Percentiles rank a stretch among this genome's conserved stretches.
Evolutionary conservation across 2,329 filamentous ascomycete genomes (phyloP).

Genomic region (Pseudonectria foliicola): DNA sequence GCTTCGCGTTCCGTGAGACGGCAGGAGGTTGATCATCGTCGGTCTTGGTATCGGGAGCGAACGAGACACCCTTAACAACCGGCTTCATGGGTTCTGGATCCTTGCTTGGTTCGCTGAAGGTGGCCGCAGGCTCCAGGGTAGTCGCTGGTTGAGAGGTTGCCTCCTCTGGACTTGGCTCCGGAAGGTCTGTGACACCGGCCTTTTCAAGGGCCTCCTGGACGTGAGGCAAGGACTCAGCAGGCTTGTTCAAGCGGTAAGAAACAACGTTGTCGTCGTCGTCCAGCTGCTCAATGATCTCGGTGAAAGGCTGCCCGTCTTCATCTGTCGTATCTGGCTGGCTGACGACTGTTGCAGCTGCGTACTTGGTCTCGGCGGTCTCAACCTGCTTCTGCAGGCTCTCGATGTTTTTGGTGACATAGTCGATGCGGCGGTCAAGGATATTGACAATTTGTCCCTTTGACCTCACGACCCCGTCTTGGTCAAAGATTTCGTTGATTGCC

Average conservation of each 20-base stretch:
- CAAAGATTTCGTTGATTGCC: constrained; percentile 44
- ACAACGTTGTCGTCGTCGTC: constrained; percentile 86
- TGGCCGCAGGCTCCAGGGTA: constrained; percentile 2
- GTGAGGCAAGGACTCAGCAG: constrained; percentile 59
- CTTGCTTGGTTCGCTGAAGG: constrained; percentile 2
- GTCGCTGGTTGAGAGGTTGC: not conserved
- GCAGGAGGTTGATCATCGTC: constrained; percentile 29
- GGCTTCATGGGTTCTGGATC: constrained; percentile 1
- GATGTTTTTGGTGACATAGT: constrained; percentile 84
- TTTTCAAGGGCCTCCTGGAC: constrained; percentile 68
- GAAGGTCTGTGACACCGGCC: constrained; percentile 57
- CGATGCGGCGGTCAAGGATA: constrained; percentile 62
- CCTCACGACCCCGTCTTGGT: constrained; percentile 15
- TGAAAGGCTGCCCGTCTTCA: constrained; percentile 68
- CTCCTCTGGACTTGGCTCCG: constrained; percentile 6
- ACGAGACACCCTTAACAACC: constrained; percentile 54
- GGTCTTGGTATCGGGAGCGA: constrained; percentile 52
- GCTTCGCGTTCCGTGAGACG: constrained; percentile 35
- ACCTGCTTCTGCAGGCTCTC: constrained; percentile 67
- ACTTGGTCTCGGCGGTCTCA: constrained; percentile 59
- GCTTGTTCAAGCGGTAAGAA: constrained; percentile 57
- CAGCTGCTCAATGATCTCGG: constrained; percentile 85
- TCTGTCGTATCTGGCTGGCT: constrained; percentile 55
- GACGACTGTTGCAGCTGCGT: constrained; percentile 55
- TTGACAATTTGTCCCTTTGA: constrained; percentile 48